Percentiles rank a stretch among this genome's conserved stretches.
Conservation (phyloP, 2,329 filamentous ascomycete genomes). For the Setomelanomma holmii region DNA sequence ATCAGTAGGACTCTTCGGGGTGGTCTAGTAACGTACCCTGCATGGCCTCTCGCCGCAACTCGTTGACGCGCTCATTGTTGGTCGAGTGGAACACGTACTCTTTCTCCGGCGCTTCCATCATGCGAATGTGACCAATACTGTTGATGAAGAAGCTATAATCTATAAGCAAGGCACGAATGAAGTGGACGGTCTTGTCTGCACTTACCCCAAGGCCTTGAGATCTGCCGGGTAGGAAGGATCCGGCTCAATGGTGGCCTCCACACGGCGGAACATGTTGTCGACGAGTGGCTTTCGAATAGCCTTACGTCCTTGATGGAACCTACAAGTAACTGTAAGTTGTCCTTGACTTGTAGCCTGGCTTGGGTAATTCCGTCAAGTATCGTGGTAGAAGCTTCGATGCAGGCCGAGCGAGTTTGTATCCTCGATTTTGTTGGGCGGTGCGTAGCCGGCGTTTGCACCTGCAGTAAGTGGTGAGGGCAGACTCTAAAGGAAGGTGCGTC, state of each 20-base stretch:
- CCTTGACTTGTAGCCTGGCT: not conserved
- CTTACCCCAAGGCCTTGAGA: constrained; percentile 76
- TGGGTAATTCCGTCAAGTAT: not conserved
- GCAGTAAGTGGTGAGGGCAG: constrained; percentile 22
- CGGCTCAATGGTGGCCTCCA: constrained; percentile 69
- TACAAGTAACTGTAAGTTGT: not conserved
- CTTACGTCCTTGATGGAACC: not conserved
- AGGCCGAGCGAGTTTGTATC: not conserved
- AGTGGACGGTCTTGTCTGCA: not conserved
- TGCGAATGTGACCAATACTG: constrained; percentile 75
- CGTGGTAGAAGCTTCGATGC: not conserved
- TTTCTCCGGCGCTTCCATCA: constrained; percentile 68
- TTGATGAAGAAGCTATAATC: constrained; percentile 77
- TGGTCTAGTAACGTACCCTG: constrained; percentile 62
- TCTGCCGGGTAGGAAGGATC: constrained; percentile 70
- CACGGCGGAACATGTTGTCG: constrained; percentile 85
- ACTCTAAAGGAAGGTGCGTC: constrained; percentile 14
- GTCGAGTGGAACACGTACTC: constrained; percentile 79
- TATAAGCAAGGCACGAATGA: not conserved
- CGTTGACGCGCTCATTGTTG: constrained; percentile 78
- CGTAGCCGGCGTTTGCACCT: constrained; percentile 15
- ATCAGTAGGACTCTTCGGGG: constrained; percentile 10
- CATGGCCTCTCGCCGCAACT: constrained; percentile 72
- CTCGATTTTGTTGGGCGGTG: constrained; percentile 3
- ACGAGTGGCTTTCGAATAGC: too few relatives aligned